Evolutionary conservation across 208 protist species (phyloP), one percentile per base, ranked within the genome.

Genomic region (Leishmania tarentolae): DNA sequence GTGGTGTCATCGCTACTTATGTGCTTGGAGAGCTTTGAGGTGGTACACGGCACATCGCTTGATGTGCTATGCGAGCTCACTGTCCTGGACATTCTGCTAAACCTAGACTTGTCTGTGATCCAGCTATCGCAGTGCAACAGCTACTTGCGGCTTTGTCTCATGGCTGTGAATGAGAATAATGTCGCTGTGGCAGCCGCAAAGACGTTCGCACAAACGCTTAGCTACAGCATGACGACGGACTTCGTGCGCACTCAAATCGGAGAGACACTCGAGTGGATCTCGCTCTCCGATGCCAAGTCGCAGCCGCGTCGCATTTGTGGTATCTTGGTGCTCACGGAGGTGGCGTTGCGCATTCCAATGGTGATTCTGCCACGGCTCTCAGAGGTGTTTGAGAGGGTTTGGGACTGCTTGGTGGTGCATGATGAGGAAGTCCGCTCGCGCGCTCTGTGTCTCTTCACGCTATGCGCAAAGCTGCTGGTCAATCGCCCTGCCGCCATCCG

Each of bases 101-200:
- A 85, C 59, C 85, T 96, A 17, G 91, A 95, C 53, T 80, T 96
- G 8, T 95, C 94, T 5, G 85, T 91, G 17, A 91, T 88, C 69
- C 94, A 96, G 71, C 59, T 95, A 0, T 92, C 87, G 68, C 92
- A 94, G 81, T 97, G 91, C 78, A 95, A 93, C 81, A 95, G 90
- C 83, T 97, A 96, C 80, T 73, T 95, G 56, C 86, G 86, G 1
- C 86, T 97, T 19, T 97, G 94, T 66, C 83, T 97, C 7, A 76
- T 79, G 56, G 83, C 75, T 24, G 90, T 93, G n/a, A 86, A 79
- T 24, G 88, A 91, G 70, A 74, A 85, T 15, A 76, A 82, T 0
- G 75, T 93, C 15, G 92, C 92, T 50, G 81, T 86, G 0, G 88
- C 84, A 31, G 94, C 90, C 3, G 83, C 91, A 1, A 87, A 89